Evolutionary conservation across 176 grass and related monocot species (phyloP).

Genomic region (Oryza longistaminata): DNA sequence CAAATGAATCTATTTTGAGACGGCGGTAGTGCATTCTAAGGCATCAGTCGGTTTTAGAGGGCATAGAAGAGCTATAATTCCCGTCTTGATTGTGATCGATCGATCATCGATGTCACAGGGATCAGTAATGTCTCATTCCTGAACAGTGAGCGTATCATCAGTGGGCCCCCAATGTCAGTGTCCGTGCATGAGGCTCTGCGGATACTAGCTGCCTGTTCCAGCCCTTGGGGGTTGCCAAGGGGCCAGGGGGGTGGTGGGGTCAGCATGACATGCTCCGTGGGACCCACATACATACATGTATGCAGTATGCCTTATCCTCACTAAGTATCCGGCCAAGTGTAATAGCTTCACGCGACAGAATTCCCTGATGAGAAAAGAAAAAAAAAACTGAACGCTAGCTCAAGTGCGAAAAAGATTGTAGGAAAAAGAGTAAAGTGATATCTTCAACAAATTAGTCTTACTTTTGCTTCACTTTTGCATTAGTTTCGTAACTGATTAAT

Average conservation of each 20-base stretch:
- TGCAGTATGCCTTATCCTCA: neutral
- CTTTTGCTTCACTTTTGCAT: neutral
- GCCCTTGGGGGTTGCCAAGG: neutral
- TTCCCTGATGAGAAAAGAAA: neutral
- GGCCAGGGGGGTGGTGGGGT: too few relatives aligned
- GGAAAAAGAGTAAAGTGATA: neutral
- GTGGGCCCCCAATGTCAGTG: neutral
- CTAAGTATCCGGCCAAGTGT: neutral
- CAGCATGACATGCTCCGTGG: neutral
- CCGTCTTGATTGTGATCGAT: too few relatives aligned
- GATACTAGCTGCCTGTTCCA: too few relatives aligned
- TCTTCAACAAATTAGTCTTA: neutral
- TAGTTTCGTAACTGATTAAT: neutral
- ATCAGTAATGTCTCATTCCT: too few relatives aligned
- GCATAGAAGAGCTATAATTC: too few relatives aligned
- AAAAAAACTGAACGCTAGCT: neutral
- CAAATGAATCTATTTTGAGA: too few relatives aligned
- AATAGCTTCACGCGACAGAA: neutral
- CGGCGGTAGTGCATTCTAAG: too few relatives aligned
- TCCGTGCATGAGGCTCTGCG: too few relatives aligned
- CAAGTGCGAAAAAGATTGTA: neutral
- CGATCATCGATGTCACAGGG: too few relatives aligned
- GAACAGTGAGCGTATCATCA: too few relatives aligned
- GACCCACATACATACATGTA: neutral
- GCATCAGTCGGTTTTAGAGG: too few relatives aligned